Evolutionary conservation across 768 basidiomycete species (phyloP), one percentile per base, ranked within the genome.

Genomic region (Rickenella mellea): DNA sequence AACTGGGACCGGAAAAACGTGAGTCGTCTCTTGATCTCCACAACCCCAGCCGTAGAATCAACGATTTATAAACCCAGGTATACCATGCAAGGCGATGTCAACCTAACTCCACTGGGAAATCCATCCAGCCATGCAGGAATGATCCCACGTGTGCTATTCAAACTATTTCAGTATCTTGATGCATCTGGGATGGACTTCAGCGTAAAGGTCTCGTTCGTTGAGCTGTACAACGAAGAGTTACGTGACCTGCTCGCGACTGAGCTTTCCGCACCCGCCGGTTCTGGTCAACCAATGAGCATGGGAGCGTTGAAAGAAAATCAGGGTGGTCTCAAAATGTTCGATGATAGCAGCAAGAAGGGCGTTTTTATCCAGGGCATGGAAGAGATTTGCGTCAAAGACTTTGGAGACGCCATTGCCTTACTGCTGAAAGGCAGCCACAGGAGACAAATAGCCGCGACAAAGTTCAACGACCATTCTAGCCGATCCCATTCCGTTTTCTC

Each of bases 1-100:
- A 61, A 98, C 96, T 0, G 96, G 96, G 1, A 97, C 96, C 0
- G 96, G 96, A 17, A 99, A 99, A 67, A 98, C 96, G 90, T 96
- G 58, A 52, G 88, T 68, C 3, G 12, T 27, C 26, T 39, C 21
- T 36, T 40, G 1, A 30, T 33, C 14, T 38, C 39, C 29, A 19
- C 43, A 25, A 40, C 19, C 49, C 40, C 20, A 38, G 28, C 20
- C 5, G 14, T 20, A 7, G 22, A 6, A 46, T 57, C 27, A 63
- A 15, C n/a, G 25, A n/a, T 21, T 35, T 10, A 28, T 51, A 87
- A 82, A 32, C 40, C 5, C 48, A 70, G 67, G 15, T 85, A 92
- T 56, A 99, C 96, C 3, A 99, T 98, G 96, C 92, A 97, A 63
- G 96, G 96, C 12, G 92, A 99, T 57, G 66, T 96, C 19, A 67